phyloP scores from a whole-genome alignment of 495 filamentous ascomycete species.

The Paragyromitra xinjiangensis region DNA sequence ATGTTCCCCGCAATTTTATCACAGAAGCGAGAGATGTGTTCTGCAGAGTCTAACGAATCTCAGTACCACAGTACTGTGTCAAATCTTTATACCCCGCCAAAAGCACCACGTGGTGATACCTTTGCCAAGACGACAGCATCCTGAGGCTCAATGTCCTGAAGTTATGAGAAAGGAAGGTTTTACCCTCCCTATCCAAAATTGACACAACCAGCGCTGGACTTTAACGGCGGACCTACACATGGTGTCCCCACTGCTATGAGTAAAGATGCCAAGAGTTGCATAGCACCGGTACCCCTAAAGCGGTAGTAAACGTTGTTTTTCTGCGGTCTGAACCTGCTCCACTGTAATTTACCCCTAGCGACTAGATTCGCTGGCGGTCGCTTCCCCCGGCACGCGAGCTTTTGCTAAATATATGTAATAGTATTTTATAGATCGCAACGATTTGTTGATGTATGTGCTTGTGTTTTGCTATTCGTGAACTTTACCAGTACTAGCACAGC shows the following conservation, averaged over 20 bases:
- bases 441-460: too few relatives aligned
- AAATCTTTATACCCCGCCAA: slow-evolving; percentile 9
- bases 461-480: too few relatives aligned
- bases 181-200: slow-evolving; percentile 29
- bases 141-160: slow-evolving; percentile 4
- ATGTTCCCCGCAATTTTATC: slow-evolving; percentile 44
- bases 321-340: too few relatives aligned
- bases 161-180: not conserved
- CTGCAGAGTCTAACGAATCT: slow-evolving; percentile 29
- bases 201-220: slow-evolving; percentile 20
- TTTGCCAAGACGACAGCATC: not conserved
- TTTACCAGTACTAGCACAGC: too few relatives aligned
- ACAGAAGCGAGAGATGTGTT: slow-evolving; percentile 36
- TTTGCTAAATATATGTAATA: too few relatives aligned
- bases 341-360: too few relatives aligned
- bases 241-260: not conserved
- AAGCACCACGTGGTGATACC: slow-evolving; percentile 27
- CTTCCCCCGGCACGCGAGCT: too few relatives aligned
- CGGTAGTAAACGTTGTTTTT: not conserved
- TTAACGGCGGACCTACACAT: not conserved
- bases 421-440: too few relatives aligned
- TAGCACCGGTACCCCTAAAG: not conserved
- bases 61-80: not conserved
- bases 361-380: too few relatives aligned
- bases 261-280: slow-evolving; percentile 31